Conservation (phyloP, 2,329 filamentous ascomycete genomes). For the Claviceps monticola region DNA sequence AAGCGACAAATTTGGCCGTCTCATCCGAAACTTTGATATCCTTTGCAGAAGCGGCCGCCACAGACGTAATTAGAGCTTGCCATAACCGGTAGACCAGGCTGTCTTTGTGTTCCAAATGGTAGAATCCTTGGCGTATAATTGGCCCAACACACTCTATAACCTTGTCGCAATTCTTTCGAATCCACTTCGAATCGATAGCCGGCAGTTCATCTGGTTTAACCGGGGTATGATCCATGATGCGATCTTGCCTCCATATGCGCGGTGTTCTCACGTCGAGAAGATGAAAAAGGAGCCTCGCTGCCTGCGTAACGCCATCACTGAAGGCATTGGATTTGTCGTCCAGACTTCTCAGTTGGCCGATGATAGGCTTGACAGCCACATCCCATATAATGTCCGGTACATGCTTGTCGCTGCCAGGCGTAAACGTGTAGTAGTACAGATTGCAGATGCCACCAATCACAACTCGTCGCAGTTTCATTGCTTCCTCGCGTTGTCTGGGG, state of each 20-base stretch:
- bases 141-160: constrained; percentile 51
- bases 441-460: constrained; percentile 62
- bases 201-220: constrained; percentile 64
- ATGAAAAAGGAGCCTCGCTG: constrained; percentile 55
- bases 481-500: constrained; percentile 41
- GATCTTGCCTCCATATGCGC: constrained; percentile 60
- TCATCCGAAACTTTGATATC: constrained; percentile 84
- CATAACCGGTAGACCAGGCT: constrained; percentile 43
- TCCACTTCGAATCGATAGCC: constrained; percentile 72
- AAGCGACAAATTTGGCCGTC: constrained; percentile 64
- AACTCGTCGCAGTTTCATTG: constrained; percentile 32
- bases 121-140: constrained; percentile 46
- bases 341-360: constrained; percentile 38
- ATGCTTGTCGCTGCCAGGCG: constrained; percentile 49
- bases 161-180: constrained; percentile 53
- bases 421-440: constrained; percentile 70
- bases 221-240: constrained; percentile 46
- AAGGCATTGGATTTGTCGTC: constrained; percentile 23
- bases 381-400: constrained; percentile 71
- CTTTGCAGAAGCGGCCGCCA: constrained; percentile 59
- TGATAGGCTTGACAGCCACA: constrained; percentile 51
- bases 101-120: constrained; percentile 45
- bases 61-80: constrained; percentile 45
- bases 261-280: constrained; percentile 48
- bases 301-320: constrained; percentile 40